Evolutionary conservation across 192 early-diverging fungal genomes (phyloP), one percentile per base, ranked within the genome.

Genomic region (Chytriomyces confervae): DNA sequence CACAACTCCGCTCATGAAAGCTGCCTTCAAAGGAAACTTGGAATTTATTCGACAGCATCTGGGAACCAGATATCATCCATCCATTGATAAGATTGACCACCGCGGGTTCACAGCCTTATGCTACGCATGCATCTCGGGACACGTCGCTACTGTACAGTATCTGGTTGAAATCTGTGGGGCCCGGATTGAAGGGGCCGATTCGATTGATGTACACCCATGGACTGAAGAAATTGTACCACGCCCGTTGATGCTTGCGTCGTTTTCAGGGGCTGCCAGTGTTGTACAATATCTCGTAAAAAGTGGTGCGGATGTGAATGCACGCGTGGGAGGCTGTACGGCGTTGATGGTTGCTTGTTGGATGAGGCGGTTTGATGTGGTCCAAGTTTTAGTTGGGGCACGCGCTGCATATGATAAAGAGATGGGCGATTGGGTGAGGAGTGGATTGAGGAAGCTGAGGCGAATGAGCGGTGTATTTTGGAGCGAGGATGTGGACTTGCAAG

Each of bases 301-400:
- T 23, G 86, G 86, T 5, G 84, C 81, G 16, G 72, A 84, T 69
- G 62, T 87, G 20, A 81, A 89, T 70, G 46, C 50, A 13, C 16
- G 75, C 11, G 50, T 76, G 27, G 87, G 87, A 36, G 80, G 81
- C 36, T 72, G 76, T 20, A 81, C 83, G 0, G 78, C 85, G 1
- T 6, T 88, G 2, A 88, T 88, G 87, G 66, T 84, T 51, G 87
- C 87, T 5, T 80, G 80, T 16, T 88, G 85, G 84, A 78, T 80
- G 72, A 43, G 79, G 10, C 63, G 66, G 20, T 65, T 82, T 43
- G 76, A 77, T 13, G n/a, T 77, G 2, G 85, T 87, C 1, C 71
- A 75, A 27, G 4, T 80, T 13, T 67, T 88, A 9, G 29, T 84
- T 7, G 18, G 27, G 16, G 74, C 64, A 6, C 79, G 85, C 0